phyloP scores from a whole-genome alignment of 257 asterid genomes.

The Eucommia ulmoides region DNA sequence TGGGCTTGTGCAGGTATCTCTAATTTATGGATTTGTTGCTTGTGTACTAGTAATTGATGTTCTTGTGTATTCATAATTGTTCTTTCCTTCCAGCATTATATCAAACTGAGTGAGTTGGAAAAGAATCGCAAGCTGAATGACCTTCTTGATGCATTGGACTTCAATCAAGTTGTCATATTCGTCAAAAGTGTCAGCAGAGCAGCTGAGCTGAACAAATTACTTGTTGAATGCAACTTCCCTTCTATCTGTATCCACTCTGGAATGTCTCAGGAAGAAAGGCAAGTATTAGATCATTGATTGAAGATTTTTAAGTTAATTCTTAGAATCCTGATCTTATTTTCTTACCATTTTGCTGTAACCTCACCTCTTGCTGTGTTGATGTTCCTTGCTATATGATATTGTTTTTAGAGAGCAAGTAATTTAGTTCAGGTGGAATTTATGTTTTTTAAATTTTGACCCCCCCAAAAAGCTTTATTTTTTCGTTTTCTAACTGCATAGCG shows the following conservation, averaged over 20 bases:
- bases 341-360: too few relatives aligned
- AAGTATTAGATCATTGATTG: too few relatives aligned
- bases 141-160: slow-evolving; percentile 1
- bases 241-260: slow-evolving; percentile 2
- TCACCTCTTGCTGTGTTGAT: too few relatives aligned
- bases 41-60: background rate
- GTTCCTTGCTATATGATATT: too few relatives aligned
- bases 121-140: slow-evolving; percentile 3
- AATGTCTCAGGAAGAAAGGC: slow-evolving; percentile 4
- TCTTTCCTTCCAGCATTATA: background rate
- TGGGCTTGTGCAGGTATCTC: background rate
- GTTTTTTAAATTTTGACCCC: too few relatives aligned
- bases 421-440: too few relatives aligned
- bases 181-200: slow-evolving; percentile 2
- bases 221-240: slow-evolving; percentile 3
- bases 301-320: too few relatives aligned
- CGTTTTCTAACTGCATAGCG: too few relatives aligned
- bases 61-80: background rate
- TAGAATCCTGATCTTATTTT: too few relatives aligned
- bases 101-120: background rate
- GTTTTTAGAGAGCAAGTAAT: too few relatives aligned
- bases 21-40: background rate
- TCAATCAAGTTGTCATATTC: slow-evolving; percentile 2
- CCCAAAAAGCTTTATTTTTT: too few relatives aligned
- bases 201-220: slow-evolving; percentile 4